These are phyloP conservation scores for Vanderwaltozyma tropicalis DNA, from an alignment of 805 yeast genomes.

Conservation along the genomic window DNA sequence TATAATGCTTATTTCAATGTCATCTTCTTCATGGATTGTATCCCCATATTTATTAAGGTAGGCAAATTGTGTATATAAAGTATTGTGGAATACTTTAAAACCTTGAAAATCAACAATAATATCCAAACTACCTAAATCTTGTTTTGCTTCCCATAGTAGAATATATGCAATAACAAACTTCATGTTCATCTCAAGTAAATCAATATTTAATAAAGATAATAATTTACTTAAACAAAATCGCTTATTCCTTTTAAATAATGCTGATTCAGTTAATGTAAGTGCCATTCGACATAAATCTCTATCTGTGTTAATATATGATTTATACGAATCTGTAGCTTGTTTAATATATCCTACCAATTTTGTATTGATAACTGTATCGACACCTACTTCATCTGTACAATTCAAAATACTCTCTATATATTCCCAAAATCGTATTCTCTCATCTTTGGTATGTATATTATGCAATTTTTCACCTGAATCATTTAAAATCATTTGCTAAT, in stretches of 20 bases:
- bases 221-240: conserved; percentile 42
- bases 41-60: conserved; percentile 24
- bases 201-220: conserved; percentile 35
- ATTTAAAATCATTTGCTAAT: too few relatives aligned
- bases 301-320: conserved; percentile 18
- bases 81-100: conserved; percentile 35
- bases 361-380: conserved; percentile 13
- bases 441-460: conserved; percentile 10
- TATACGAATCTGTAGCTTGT: conserved; percentile 20
- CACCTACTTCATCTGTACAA: conserved; percentile 3
- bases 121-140: conserved; percentile 33
- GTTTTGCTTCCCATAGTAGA: conserved; percentile 36
- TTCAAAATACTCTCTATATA: conserved; percentile 18
- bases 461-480: too few relatives aligned
- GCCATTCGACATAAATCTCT: conserved; percentile 31
- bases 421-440: conserved; percentile 20
- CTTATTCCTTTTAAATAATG: conserved; percentile 29
- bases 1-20: conserved; percentile 26
- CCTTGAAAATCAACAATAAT: conserved; percentile 45
- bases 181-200: conserved; percentile 27
- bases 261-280: conserved; percentile 26
- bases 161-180: conserved; percentile 35
- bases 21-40: conserved; percentile 8
- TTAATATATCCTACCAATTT: conserved; percentile 23
- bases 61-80: conserved; percentile 31